phyloP scores from a whole-genome alignment of 352 stramenopile species.

The Pythium oligandrum region DNA sequence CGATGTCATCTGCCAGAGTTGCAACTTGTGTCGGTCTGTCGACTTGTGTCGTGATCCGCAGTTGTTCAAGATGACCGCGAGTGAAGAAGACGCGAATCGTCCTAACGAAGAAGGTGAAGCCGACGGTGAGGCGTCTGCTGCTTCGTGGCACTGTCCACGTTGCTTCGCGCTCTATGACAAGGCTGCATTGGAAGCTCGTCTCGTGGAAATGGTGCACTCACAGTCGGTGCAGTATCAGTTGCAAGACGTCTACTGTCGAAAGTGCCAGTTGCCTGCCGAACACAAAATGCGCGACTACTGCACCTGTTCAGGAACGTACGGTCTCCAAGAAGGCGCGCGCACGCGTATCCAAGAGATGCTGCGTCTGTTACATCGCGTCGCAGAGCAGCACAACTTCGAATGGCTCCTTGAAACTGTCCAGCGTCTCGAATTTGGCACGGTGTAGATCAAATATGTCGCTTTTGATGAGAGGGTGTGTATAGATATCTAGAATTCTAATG shows the following conservation, averaged over 20 bases:
- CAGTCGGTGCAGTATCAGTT: constrained; percentile 91
- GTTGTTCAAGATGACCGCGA: constrained; percentile 76
- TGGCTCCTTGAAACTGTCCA: constrained; percentile 70
- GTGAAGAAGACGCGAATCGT: constrained; percentile 17
- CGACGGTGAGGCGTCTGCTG: constrained; percentile 5
- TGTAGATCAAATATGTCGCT: too few relatives aligned
- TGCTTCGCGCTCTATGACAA: constrained; percentile 91
- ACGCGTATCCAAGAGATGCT: constrained; percentile 53
- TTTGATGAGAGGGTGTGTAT: too few relatives aligned
- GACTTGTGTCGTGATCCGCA: constrained; percentile 95
- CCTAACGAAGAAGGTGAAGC: constrained; percentile 19
- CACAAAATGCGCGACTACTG: constrained; percentile 80
- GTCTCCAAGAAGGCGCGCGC: constrained; percentile 23
- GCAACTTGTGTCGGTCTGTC: constrained; percentile 94
- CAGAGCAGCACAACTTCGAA: constrained; percentile 58
- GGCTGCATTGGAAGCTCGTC: constrained; percentile 83
- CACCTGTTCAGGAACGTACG: constrained; percentile 69
- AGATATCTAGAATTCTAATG: too few relatives aligned
- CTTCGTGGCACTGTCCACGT: constrained; percentile 88
- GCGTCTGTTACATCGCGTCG: constrained; percentile 55
- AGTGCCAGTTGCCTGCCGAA: constrained; percentile 71
- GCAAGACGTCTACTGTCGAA: constrained; percentile 84
- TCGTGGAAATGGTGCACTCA: constrained; percentile 88
- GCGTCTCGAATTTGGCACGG: constrained; percentile 30
- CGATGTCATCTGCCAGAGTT: constrained; percentile 96